A percentile compares a stretch with the other conserved stretches of the same genome.
These are phyloP conservation scores for Phytophthora cryptogea DNA, from an alignment of 352 stramenopile genomes.

Conservation along the genomic window DNA sequence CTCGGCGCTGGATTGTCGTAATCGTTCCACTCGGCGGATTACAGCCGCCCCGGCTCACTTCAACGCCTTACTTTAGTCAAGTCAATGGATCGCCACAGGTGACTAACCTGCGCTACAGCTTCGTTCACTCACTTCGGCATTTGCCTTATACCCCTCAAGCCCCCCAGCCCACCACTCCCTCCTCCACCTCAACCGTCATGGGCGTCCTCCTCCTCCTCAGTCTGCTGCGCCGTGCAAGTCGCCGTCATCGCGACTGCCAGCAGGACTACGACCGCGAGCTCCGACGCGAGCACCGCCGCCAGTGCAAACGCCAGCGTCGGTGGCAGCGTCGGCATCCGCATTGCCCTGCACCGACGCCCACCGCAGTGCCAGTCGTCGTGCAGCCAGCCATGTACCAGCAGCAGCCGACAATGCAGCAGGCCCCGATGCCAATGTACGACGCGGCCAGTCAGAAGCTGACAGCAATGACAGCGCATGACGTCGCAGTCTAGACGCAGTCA, in stretches of 20 bases:
- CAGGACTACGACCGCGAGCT: constrained; percentile 27
- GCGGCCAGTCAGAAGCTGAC: constrained; percentile 6
- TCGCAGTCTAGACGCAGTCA: neutral
- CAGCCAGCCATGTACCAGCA: constrained; percentile 6
- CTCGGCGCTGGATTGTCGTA: constrained; percentile 22
- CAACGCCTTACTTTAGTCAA: constrained; percentile 9
- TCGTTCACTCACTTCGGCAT: constrained; percentile 13
- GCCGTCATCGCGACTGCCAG: constrained; percentile 12
- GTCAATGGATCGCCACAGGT: neutral
- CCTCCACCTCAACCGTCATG: constrained; percentile 10
- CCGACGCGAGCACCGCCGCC: constrained; percentile 22
- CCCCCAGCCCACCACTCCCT: neutral
- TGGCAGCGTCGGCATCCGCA: constrained; percentile 24
- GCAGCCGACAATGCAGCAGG: neutral
- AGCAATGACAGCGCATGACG: neutral
- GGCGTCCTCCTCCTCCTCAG: constrained; percentile 18
- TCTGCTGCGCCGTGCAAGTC: constrained; percentile 22
- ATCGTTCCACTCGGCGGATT: constrained; percentile 15
- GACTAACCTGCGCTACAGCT: neutral
- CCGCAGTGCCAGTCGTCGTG: constrained; percentile 1
- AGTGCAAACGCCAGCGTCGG: constrained; percentile 25
- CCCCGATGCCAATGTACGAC: neutral
- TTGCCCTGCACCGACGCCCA: constrained; percentile 5
- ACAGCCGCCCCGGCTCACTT: constrained; percentile 8
- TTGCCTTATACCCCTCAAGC: constrained; percentile 11